A percentile compares a stretch with the other conserved stretches of the same genome.
phyloP scores from a whole-genome alignment of 2,329 filamentous ascomycete genomes.

The Zasmidium citrigriseum region DNA sequence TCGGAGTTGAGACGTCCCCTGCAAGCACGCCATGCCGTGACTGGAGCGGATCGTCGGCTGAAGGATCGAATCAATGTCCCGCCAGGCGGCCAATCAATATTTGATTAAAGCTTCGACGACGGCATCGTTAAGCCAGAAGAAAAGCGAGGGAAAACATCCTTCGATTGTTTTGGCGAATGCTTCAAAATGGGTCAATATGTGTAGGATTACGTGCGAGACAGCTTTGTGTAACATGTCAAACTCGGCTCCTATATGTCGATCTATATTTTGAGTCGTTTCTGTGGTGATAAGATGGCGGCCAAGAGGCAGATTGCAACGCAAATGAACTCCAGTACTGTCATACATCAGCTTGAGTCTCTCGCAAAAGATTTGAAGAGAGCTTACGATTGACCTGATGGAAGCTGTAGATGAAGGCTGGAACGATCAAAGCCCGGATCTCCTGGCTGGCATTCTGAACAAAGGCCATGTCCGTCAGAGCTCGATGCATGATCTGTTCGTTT shows the following conservation, averaged over 20 bases:
- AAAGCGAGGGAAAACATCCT: too few species aligned
- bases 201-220: too few species aligned
- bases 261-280: slow-evolving; percentile 1
- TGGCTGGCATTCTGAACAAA: slow-evolving; percentile 37
- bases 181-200: too few species aligned
- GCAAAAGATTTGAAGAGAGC: slow-evolving; percentile 1
- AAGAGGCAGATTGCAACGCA: background rate
- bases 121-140: too few species aligned
- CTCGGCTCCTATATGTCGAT: too few species aligned
- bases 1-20: background rate
- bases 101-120: background rate
- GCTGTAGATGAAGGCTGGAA: slow-evolving; percentile 29
- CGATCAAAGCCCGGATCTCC: slow-evolving; percentile 20
- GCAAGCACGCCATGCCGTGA: background rate
- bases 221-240: too few species aligned
- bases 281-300: slow-evolving; percentile 6
- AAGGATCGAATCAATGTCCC: background rate
- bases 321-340: background rate
- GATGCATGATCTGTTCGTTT: slow-evolving; percentile 41
- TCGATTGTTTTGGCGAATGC: too few species aligned
- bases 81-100: background rate
- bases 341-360: background rate
- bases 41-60: background rate
- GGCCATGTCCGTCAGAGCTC: slow-evolving; percentile 42
- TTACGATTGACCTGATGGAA: slow-evolving; percentile 31